Conservation (phyloP, 169 alveolate species). For the Cyclospora cayetanensis region DNA sequence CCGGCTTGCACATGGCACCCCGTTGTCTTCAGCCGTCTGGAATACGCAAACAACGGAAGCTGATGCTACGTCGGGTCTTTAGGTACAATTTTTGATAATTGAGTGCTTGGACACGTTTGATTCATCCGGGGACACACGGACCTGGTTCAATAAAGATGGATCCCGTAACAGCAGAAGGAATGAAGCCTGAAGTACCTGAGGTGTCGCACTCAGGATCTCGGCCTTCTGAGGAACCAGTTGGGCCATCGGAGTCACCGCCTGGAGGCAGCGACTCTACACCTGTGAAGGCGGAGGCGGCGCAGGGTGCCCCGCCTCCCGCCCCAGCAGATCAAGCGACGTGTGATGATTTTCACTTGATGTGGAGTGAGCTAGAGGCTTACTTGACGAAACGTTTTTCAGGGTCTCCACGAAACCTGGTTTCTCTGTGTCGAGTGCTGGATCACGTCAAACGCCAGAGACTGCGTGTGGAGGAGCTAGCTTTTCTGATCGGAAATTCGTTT, state of each 20-base stretch:
- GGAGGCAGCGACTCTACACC: background rate
- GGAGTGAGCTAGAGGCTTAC: constrained; percentile 64
- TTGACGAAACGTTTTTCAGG: constrained; percentile 47
- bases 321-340: constrained; percentile 29
- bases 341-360: constrained; percentile 44
- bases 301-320: background rate
- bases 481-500: constrained; percentile 49
- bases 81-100: too few species aligned
- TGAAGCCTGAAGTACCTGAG: background rate
- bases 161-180: background rate
- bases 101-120: too few species aligned
- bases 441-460: constrained; percentile 49
- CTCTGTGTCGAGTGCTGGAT: constrained; percentile 15
- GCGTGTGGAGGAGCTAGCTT: constrained; percentile 67
- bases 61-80: too few species aligned
- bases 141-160: background rate
- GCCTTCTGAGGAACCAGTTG: background rate
- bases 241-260: background rate
- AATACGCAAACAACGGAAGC: too few species aligned
- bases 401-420: constrained; percentile 48
- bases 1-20: too few species aligned
- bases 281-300: background rate
- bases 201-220: background rate
- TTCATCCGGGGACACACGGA: too few species aligned
- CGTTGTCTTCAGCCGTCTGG: too few species aligned